phyloP scores from a whole-genome alignment of 352 stramenopile species.

The Phytopythium delawarense region DNA sequence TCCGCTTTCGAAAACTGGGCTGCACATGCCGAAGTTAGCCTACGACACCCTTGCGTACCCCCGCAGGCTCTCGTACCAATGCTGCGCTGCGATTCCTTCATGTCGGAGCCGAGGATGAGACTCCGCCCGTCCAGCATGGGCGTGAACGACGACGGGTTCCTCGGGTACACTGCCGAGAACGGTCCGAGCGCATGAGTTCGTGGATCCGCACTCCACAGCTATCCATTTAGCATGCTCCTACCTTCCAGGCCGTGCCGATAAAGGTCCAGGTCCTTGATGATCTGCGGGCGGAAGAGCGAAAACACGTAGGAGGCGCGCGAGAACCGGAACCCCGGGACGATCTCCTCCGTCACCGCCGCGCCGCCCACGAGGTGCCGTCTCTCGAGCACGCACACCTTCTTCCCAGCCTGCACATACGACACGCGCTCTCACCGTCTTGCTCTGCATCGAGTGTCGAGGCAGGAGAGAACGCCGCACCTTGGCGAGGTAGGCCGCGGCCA shows the following conservation, averaged over 20 bases:
- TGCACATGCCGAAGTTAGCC: conserved; percentile 11
- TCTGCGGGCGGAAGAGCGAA: conserved; percentile 85
- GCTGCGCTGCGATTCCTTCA: conserved; percentile 66
- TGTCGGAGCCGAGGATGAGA: conserved; percentile 77
- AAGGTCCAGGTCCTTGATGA: conserved; percentile 87
- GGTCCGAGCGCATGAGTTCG: not conserved
- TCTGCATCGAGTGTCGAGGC: not conserved
- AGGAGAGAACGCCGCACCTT: conserved; percentile 31
- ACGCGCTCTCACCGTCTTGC: not conserved
- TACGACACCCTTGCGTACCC: not conserved
- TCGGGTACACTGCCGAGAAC: conserved; percentile 48
- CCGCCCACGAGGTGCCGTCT: conserved; percentile 84
- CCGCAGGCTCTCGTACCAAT: conserved; percentile 36
- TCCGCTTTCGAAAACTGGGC: conserved; percentile 82
- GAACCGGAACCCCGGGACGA: conserved; percentile 90
- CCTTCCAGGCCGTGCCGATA: conserved; percentile 71
- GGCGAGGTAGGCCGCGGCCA: conserved; percentile 85
- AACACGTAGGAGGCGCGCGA: conserved; percentile 90
- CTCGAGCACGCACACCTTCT: conserved; percentile 87
- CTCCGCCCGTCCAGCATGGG: conserved; percentile 70
- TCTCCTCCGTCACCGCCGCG: conserved; percentile 88
- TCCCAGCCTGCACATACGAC: conserved; percentile 41
- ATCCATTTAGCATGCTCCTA: conserved; percentile 9
- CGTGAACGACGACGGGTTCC: conserved; percentile 87
- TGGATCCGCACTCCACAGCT: not conserved